Base-by-base conservation (phyloP, 176 grass and related monocot species). In the Musa itinerans region DNA sequence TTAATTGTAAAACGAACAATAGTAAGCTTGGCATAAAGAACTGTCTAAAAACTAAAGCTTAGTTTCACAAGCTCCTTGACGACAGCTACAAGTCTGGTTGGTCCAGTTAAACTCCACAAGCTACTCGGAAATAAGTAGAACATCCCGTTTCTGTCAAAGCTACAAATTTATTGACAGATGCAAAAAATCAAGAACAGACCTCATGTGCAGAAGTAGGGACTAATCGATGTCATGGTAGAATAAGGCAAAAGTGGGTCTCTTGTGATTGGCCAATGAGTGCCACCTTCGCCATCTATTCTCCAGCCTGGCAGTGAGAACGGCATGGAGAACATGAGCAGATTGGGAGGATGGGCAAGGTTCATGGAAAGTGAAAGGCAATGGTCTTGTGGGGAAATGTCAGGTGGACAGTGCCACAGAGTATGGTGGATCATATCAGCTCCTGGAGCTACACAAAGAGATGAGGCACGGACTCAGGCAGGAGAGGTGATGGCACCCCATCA, bases 161-260 rank as follows among this genome's bases (percentile, higher is more conserved):
- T 85, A 86, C 70, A 84, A 66, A 75, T 24, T 75, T 20, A 34
- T 49, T 22, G 54, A 59, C 53, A 84, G 61, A 59, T 80, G 76
- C 80, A 73, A 86, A 85, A 87, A 92, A 88, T 77, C 87, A 94
- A 81, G 77, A 99, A 94, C 95, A 84, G 88, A 99, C 95, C 95
- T 99, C 89, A 80, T 43, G 34, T 83, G 81, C 86, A 87, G 68
- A 70, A 70, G 68, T 79, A 59, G 81, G 34, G 86, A 89, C 85
- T 93, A 92, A 92, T 79, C 67, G 86, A 88, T 71, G 86, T 91
- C 92, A 93, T 76, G 74, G 83, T 84, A 89, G 72, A 85, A 79
- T 78, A 91, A 86, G 87, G 88, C 91, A 89, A 86, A 43, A 89
- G 68, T 78, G 65, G 17, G 81, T 83, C 67, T 72, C 85, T 89